These are phyloP conservation scores for Phaeosphaeriaceae sp. DNA, from an alignment of 2,329 filamentous ascomycete species.

Conservation along the genomic window DNA sequence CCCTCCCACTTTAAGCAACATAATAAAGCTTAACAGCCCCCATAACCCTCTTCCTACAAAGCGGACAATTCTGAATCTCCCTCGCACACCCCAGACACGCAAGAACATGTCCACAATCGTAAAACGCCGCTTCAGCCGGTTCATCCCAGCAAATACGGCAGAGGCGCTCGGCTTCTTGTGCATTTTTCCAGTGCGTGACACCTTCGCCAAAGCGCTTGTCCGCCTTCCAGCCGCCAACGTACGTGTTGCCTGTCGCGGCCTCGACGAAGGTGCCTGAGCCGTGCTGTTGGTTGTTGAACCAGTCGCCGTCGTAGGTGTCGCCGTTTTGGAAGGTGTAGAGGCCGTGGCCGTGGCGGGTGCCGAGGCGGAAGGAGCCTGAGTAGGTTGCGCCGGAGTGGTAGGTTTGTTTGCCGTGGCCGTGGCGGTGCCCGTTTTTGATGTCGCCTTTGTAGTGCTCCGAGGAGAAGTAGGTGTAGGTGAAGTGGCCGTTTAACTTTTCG, in stretches of 20 bases:
- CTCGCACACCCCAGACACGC: constrained; percentile 66
- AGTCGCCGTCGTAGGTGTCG: constrained; percentile 64
- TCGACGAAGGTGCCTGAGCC: constrained; percentile 65
- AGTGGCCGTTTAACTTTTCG: constrained; percentile 49
- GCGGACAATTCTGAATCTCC: constrained; percentile 65
- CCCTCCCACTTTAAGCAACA: constrained; percentile 31
- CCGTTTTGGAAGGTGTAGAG: constrained; percentile 68
- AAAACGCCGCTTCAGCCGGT: constrained; percentile 65
- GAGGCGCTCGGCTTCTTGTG: constrained; percentile 64
- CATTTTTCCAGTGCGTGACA: constrained; percentile 67
- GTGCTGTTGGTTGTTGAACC: constrained; percentile 68
- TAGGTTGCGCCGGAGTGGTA: constrained; percentile 63
- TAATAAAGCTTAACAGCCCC: constrained; percentile 64
- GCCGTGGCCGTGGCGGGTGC: constrained; percentile 62
- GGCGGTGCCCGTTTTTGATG: constrained; percentile 53
- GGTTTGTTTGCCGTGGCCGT: constrained; percentile 63
- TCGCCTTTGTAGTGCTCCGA: constrained; percentile 63
- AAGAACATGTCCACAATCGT: constrained; percentile 68
- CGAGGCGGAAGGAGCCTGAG: constrained; percentile 60
- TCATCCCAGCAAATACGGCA: constrained; percentile 70
- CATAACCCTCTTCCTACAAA: constrained; percentile 64
- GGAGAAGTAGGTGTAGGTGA: constrained; percentile 61
- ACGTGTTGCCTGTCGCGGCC: constrained; percentile 64
- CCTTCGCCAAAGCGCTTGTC: constrained; percentile 67
- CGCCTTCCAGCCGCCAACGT: constrained; percentile 65